Base-by-base conservation (phyloP, 2,329 filamentous ascomycete species). In the Nothophaeocryptopus gaeumannii region DNA sequence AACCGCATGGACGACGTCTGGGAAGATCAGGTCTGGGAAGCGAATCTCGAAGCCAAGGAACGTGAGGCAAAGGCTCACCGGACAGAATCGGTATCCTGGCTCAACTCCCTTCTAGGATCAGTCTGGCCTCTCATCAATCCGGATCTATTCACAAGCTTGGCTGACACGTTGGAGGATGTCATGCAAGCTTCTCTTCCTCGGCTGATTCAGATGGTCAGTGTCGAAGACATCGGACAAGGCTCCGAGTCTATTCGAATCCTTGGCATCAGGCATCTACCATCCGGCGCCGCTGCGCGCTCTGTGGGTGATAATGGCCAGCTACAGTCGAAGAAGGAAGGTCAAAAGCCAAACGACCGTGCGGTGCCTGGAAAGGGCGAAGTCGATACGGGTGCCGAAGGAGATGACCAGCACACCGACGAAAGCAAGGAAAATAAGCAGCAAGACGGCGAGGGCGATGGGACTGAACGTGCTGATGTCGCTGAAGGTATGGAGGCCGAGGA, bases 41-140 rank as follows among this genome's bases (percentile, higher is more conserved):
- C 84, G 2, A 79, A 81, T 42, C 68, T 82, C 36, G 70, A 77
- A 31, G 72, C 77, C 45, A 78, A 81, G 43, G 70, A 78, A 53
- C 70, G 76, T 33, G 59, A 72, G 36, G 66, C 67, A 12, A 72
- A 75, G 41, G 65, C 64, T 26, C 60, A 74, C 55, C 73, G 80
- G 1, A 81, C 85, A 4, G 85, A 86, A 59, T 85, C 84, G 0
- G 79, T 82, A 0, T 76, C 82, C 45, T 89, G 86, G 86, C 74
- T 89, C 46, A 89, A 89, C 63, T 84, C 80, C 4, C 66, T 89
- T 0, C 63, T 89, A 7, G 73, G 78, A 3, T 80, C 84, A 1
- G 77, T 89, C 5, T 89, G 86, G 86, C 84, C 85, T 0, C 74
- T 90, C 29, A 77, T 89, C 61, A 89, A 89, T 61, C 86, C 86